These are phyloP conservation scores for Aspergillus tamarii DNA, from an alignment of 2,329 filamentous ascomycete species.

Conservation along the genomic window DNA sequence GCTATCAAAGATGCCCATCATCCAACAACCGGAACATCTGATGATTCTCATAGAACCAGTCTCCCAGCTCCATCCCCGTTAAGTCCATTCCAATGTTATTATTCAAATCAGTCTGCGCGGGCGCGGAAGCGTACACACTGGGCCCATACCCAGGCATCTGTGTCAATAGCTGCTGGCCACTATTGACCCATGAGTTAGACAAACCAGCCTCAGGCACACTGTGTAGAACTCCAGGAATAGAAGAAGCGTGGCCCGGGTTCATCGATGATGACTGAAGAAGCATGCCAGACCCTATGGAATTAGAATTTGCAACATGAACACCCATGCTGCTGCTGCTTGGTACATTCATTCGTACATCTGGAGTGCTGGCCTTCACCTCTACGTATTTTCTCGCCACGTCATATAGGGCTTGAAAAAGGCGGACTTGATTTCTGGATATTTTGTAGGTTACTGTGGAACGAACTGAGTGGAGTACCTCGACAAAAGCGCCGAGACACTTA, in stretches of 20 bases:
- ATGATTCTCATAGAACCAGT: conserved; percentile 1
- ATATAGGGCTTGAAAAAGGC: conserved; percentile 17
- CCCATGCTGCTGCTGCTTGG: not conserved
- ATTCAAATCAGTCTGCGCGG: not conserved
- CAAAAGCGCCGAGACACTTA: conserved; percentile 10
- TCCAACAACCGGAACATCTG: conserved; percentile 2
- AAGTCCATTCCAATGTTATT: not conserved
- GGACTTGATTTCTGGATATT: conserved; percentile 12
- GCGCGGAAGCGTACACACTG: not conserved
- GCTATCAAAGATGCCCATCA: not conserved
- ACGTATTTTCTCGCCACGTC: conserved; percentile 17
- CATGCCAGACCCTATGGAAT: not conserved
- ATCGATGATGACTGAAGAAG: not conserved
- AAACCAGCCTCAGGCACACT: not conserved
- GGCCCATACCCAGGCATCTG: not conserved
- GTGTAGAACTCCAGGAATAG: not conserved
- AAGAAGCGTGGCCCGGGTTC: not conserved
- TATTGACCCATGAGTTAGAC: not conserved
- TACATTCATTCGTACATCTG: not conserved
- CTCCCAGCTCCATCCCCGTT: not conserved
- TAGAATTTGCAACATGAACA: not conserved
- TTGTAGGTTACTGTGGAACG: not conserved
- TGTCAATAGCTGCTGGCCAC: not conserved
- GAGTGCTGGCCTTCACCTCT: conserved; percentile 10
- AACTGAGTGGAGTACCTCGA: conserved; percentile 12